Evolutionary conservation across 1,139 yeast genomes (phyloP), one percentile per base, ranked within the genome.

Genomic region (Meyerozyma sp.): DNA sequence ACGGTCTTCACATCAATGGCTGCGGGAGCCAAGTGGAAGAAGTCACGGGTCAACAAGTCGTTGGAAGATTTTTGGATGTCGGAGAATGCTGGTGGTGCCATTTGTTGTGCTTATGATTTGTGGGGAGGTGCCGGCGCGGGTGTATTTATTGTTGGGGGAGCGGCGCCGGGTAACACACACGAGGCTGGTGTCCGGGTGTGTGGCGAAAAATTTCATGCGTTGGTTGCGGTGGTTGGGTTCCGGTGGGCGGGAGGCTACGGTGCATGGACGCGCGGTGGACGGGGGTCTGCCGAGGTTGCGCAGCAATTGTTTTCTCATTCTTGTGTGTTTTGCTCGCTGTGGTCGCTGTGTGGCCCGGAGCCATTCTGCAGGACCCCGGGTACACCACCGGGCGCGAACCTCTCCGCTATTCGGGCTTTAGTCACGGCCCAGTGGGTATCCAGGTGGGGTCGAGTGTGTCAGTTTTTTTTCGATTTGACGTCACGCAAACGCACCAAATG

Each of bases 21-120:
- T 55, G 94, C 94, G 53, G 93, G 86, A 55, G 94, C 75, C 58
- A 79, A 74, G 77, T 91, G 98, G 85, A 79, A 94, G 82, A 89
- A 93, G 71, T 93, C 98, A 72, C 78, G 85, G 75, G 81, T 79
- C 67, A 93, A 80, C 62, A 93, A 81, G 72, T 86, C 95, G 77
- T 87, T 88, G 72, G 94, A 79, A 63, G 88, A 79, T 75, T 89
- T 89, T 65, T 93, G 84, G 66, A 91, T 85, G 70, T 89, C 96
- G 56, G 95, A 81, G 77, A 81, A 87, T 64, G 89, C 85, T 61
- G 89, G 82, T 53, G 89, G 88, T 47, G 72, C 71, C 73, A 68
- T 68, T 58, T 50, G 61, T 43, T 32, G 36, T 34, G 41, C n/a
- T 30, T 36, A 21, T 20, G 37, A 34, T 34, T 34, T 34, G 37